These are phyloP conservation scores for Dalbergia cultrata DNA, from an alignment of 306 rosid species.

Conservation along the genomic window DNA sequence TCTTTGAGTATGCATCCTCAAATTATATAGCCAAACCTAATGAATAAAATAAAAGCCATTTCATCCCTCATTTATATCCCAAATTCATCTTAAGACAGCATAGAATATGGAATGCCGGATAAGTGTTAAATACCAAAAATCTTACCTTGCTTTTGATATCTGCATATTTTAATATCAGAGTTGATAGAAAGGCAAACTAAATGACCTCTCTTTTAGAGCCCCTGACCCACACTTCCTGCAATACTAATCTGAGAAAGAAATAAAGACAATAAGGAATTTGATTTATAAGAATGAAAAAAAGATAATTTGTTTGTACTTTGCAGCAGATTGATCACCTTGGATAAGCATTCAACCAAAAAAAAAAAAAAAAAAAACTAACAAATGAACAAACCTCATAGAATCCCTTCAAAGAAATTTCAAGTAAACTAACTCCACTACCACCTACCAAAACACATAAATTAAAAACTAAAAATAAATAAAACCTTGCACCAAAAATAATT, in stretches of 20 bases:
- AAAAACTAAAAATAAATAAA: constrained; percentile 16
- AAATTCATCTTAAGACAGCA: background rate
- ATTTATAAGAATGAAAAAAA: constrained; percentile 53
- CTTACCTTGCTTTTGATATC: constrained; percentile 86
- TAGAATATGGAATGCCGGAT: constrained; percentile 16
- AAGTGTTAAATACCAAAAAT: constrained; percentile 36
- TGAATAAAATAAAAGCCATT: constrained; percentile 21
- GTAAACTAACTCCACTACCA: constrained; percentile 94
- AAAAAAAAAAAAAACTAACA: constrained; percentile 55
- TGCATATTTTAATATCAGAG: constrained; percentile 65
- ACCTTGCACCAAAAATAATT: constrained; percentile 34
- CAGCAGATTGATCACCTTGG: constrained; percentile 42
- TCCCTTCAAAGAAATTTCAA: constrained; percentile 88
- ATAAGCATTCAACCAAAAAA: constrained; percentile 58
- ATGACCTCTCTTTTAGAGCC: constrained; percentile 49
- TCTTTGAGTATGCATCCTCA: constrained; percentile 4
- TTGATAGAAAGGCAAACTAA: constrained; percentile 42
- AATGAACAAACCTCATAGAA: constrained; percentile 64
- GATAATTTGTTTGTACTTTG: constrained; percentile 19
- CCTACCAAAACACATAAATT: constrained; percentile 60
- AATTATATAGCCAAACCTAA: constrained; percentile 6
- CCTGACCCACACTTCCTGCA: constrained; percentile 76
- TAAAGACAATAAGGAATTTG: constrained; percentile 57
- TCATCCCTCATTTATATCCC: no score
- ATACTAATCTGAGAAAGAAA: constrained; percentile 57